Conservation (phyloP, 2,329 filamentous ascomycete species). For the Fusarium bulbicola region DNA sequence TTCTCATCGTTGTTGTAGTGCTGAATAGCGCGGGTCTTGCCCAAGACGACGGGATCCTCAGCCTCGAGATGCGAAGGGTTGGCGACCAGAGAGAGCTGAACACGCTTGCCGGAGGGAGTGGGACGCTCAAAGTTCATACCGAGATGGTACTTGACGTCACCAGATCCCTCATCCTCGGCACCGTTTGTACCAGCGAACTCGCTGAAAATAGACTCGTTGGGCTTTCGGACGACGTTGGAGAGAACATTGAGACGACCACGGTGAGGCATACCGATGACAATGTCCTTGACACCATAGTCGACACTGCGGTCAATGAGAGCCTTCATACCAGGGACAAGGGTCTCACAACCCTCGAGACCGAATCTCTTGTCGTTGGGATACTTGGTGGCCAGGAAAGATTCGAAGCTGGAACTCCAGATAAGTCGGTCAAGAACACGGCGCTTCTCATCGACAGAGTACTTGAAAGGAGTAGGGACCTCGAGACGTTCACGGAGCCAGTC, state of each 20-base stretch:
- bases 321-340: conserved; percentile 98
- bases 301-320: conserved; percentile 97
- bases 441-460: conserved; percentile 98
- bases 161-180: conserved; percentile 93
- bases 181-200: conserved; percentile 92
- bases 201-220: conserved; percentile 99
- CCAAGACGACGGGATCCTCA: conserved; percentile 96
- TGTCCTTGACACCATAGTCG: conserved; percentile 98
- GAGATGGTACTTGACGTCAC: conserved; percentile 99
- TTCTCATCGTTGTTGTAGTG: conserved; percentile 99
- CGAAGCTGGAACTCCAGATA: conserved; percentile 99
- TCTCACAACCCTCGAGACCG: conserved; percentile 96
- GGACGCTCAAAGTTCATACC: conserved; percentile 99
- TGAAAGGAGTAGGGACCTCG: conserved; percentile 93
- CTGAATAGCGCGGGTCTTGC: conserved; percentile 97
- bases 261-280: conserved; percentile 99
- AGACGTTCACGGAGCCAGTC: conserved; percentile 97
- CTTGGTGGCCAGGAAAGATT: conserved; percentile 93
- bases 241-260: conserved; percentile 97
- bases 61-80: conserved; percentile 99
- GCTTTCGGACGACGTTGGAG: conserved; percentile 98
- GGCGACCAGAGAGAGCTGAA: conserved; percentile 97
- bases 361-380: conserved; percentile 99
- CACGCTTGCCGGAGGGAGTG: conserved; percentile 96
- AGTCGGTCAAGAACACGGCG: conserved; percentile 95